Base-by-base conservation (phyloP, 768 basidiomycete genomes). In the Boletus tylopilopsis region DNA sequence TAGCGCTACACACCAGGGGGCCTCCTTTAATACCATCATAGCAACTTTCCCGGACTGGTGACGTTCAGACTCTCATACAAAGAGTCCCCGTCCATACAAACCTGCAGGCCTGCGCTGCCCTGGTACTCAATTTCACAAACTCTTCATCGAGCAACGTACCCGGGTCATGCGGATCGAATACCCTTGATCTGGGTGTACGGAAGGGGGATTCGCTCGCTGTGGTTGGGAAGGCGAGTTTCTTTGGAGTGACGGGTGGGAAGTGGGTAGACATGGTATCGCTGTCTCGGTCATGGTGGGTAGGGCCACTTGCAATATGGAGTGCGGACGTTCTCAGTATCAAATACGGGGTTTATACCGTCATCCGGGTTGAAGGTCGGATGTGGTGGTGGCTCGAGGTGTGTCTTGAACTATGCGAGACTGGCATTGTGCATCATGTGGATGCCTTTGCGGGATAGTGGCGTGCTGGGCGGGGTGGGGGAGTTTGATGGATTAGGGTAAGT, bases 11-110 rank as follows among this genome's bases (percentile, higher is more conserved):
- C 23, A 33, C 27, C 21, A 0, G 22, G n/a, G n/a, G 12, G 18
- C 19, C 29, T 6, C 29, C n/a, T n/a, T 74, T 60, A 81, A 71
- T 73, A 80, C 78, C 77, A 80, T 47, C 72, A 66, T 15, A 72
- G 68, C 63, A 76, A 76, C 58, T 76, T 76, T 18, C 75, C 76
- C 2, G 84, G 82, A 58, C 81, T 83, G 39, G 74, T 58, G 51
- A 75, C 53, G 40, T 78, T 82, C n/a, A 88, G 88, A 63, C 87
- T 89, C 54, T 87, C 83, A 56, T 88, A 90, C 57, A 90, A n/a
- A 60, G 54, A 85, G 59, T 30, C 76, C 75, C 24, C 73, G 72
- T 16, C 73, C 88, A 64, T 80, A 90, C 42, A 88, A 59, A 1
- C 87, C 85, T 0, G 69, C 74, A 0, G 87, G 87, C 58, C 85